phyloP scores from a whole-genome alignment of 371 early-diverging fungal genomes.

The Coemansia sp. region DNA sequence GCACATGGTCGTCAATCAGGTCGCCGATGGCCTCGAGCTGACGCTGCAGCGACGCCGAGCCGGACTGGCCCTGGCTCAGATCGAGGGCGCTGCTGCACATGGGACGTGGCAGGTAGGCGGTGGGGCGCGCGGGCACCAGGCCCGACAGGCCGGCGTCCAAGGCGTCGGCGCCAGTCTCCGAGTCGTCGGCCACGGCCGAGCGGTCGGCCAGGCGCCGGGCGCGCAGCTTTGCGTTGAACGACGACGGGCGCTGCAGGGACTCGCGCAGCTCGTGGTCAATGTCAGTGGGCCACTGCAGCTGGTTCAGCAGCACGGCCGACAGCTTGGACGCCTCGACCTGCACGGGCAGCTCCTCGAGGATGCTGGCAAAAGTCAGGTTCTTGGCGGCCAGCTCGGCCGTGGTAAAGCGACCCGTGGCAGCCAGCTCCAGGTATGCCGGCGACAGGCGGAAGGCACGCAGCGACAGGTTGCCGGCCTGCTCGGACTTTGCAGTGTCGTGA shows the following conservation, averaged over 20 bases:
- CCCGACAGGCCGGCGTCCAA: constrained; percentile 46
- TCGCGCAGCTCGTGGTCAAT: constrained; percentile 30
- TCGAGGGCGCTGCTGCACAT: constrained; percentile 80
- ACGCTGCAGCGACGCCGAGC: constrained; percentile 69
- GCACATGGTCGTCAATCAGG: constrained; percentile 84
- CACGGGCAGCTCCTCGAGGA: constrained; percentile 90
- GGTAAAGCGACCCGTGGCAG: constrained; percentile 83
- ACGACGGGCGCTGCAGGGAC: constrained; percentile 47
- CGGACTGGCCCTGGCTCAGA: constrained; percentile 67
- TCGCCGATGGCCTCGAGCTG: constrained; percentile 87
- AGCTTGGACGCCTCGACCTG: constrained; percentile 81
- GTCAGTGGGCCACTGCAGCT: constrained; percentile 57
- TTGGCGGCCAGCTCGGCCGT: constrained; percentile 72
- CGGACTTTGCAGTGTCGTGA: constrained; percentile 80
- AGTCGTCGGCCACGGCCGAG: constrained; percentile 47
- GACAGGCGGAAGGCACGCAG: constrained; percentile 87
- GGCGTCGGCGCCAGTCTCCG: constrained; percentile 44
- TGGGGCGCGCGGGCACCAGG: constrained; percentile 50
- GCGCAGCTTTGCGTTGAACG: constrained; percentile 48
- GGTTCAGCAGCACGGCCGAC: constrained; percentile 75
- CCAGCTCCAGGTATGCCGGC: constrained; percentile 81
- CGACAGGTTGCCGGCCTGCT: constrained; percentile 73
- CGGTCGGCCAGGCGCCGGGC: constrained; percentile 38
- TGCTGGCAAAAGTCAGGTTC: constrained; percentile 78
- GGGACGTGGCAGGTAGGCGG: constrained; percentile 67